phyloP scores from a whole-genome alignment of 495 filamentous ascomycete species.

The Hamigera avellanea region DNA sequence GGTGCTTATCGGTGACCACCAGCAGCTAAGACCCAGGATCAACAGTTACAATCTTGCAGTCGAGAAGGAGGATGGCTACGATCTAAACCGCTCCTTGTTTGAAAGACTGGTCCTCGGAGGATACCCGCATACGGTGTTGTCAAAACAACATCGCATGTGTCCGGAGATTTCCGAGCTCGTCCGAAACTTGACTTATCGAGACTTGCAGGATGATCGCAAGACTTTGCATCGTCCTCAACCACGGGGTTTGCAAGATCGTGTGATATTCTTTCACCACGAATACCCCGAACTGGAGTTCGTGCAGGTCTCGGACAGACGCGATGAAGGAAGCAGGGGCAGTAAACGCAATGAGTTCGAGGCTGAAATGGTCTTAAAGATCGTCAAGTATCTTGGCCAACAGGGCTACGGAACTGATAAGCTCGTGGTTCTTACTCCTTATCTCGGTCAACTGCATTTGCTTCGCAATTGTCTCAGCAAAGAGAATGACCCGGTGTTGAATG shows the following conservation, averaged over 20 bases:
- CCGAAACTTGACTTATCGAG: conserved; percentile 49
- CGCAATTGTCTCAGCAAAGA: conserved; percentile 40
- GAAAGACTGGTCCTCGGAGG: conserved; percentile 52
- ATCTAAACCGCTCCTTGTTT: conserved; percentile 63
- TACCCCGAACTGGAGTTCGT: conserved; percentile 33
- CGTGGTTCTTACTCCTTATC: conserved; percentile 66
- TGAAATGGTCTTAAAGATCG: conserved; percentile 52
- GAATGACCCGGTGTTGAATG: conserved; percentile 52
- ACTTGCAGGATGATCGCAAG: conserved; percentile 44
- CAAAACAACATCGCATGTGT: conserved; percentile 58
- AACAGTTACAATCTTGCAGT: conserved; percentile 52
- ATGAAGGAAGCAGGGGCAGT: conserved; percentile 33
- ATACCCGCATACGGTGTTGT: conserved; percentile 42
- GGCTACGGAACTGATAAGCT: conserved; percentile 57
- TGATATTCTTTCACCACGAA: conserved; percentile 58
- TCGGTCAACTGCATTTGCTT: conserved; percentile 55
- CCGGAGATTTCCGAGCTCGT: conserved; percentile 58
- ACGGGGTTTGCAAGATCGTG: conserved; percentile 46
- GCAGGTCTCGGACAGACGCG: conserved; percentile 36
- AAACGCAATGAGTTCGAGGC: conserved; percentile 61
- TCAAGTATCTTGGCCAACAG: conserved; percentile 65
- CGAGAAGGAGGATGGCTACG: conserved; percentile 56
- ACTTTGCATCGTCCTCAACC: conserved; percentile 38
- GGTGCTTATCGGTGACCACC: conserved; percentile 67
- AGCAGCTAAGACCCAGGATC: conserved; percentile 63